Conservation (phyloP, 768 basidiomycete species). For the Pisolithus sp. region DNA sequence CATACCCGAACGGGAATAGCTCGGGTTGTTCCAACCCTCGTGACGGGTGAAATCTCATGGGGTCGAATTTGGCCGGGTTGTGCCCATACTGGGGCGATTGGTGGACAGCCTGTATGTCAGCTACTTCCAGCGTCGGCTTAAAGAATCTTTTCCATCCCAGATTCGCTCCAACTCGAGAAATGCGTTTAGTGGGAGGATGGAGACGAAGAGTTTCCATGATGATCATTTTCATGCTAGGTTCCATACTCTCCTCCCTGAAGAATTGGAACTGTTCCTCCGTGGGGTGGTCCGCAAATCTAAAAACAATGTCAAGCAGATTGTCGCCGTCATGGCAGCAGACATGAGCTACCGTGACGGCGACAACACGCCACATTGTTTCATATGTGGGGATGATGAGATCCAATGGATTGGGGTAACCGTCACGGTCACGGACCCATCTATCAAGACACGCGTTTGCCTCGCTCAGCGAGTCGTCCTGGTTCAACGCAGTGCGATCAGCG, state of each 20-base stretch:
- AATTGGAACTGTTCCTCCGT: constrained; percentile 15
- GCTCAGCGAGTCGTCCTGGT: constrained; percentile 25
- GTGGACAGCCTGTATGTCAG: constrained; percentile 19
- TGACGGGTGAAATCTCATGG: constrained; percentile 33
- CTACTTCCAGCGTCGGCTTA: constrained; percentile 12
- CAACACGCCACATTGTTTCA: constrained; percentile 61
- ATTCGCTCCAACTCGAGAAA: constrained; percentile 10
- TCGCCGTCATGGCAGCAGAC: constrained; percentile 18
- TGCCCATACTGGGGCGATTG: constrained; percentile 18
- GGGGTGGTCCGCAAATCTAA: constrained; percentile 15
- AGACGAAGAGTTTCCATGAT: constrained; percentile 25
- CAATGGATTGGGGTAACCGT: constrained; percentile 31
- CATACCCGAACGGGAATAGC: constrained; percentile 44
- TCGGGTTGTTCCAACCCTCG: constrained; percentile 16
- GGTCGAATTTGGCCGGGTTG: constrained; percentile 38
- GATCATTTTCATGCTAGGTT: constrained; percentile 18
- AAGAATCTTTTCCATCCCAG: constrained; percentile 12
- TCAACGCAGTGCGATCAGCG: constrained; percentile 8
- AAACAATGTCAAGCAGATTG: constrained; percentile 21
- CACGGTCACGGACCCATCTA: constrained; percentile 31
- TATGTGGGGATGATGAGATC: constrained; percentile 55
- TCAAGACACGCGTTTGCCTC: constrained; percentile 23
- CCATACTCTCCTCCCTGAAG: constrained; percentile 17
- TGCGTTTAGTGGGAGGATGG: constrained; percentile 22
- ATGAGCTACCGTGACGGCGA: constrained; percentile 39